Evolutionary conservation across 768 basidiomycete species (phyloP).

Genomic region (Pulveroboletus sp.): DNA sequence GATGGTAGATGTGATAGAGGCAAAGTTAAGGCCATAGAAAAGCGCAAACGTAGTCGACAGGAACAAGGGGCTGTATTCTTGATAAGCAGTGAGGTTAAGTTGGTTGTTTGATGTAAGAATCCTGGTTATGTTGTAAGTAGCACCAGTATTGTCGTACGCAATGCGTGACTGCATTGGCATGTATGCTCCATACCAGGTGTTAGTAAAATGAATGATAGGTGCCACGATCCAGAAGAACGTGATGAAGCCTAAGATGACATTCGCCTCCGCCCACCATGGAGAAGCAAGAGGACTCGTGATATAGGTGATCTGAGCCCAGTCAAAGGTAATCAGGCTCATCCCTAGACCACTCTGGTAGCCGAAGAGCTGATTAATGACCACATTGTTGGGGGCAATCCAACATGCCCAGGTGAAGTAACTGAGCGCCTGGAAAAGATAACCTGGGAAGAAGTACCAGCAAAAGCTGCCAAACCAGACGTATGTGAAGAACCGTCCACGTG

Average conservation of each 20-base stretch:
- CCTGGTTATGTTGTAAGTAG: conserved; percentile 35
- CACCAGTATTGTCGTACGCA: conserved; percentile 7
- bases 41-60: conserved; percentile 48
- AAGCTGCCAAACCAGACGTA: conserved; percentile 36
- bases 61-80: conserved; percentile 39
- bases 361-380: conserved; percentile 71
- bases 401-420: conserved; percentile 43
- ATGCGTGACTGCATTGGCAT: conserved; percentile 38
- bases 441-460: conserved; percentile 60
- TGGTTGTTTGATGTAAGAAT: conserved; percentile 32
- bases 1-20: conserved; percentile 38
- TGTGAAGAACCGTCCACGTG: conserved; percentile 32
- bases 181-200: conserved; percentile 36
- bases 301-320: conserved; percentile 75
- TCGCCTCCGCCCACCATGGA: conserved; percentile 38
- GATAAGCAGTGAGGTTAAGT: conserved; percentile 32
- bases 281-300: conserved; percentile 34
- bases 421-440: conserved; percentile 52
- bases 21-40: conserved; percentile 46
- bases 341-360: conserved; percentile 54
- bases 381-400: conserved; percentile 70
- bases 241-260: too few species aligned
- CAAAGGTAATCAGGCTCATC: conserved; percentile 75
- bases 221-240: conserved; percentile 6
- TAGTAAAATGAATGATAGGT: conserved; percentile 32